Conservation (phyloP, 1,284 basidiomycete species). For the Naganishia sp. region DNA sequence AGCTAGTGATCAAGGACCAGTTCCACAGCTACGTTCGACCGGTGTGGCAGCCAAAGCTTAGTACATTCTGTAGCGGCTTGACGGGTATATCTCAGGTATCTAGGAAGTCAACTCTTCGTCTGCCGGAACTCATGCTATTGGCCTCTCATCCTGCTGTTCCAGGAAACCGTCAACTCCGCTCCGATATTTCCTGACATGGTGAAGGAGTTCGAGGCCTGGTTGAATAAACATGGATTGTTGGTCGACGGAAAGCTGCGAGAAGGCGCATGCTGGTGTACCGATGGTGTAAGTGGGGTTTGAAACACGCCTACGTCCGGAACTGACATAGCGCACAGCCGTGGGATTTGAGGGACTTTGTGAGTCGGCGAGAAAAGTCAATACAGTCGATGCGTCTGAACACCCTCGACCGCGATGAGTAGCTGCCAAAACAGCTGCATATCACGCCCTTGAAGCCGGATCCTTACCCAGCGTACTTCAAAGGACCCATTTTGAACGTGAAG, state of each 20-base stretch:
- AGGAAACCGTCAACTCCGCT: conserved; percentile 77
- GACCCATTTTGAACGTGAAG: conserved; percentile 51
- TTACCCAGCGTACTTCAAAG: conserved; percentile 48
- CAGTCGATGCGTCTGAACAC: neutral
- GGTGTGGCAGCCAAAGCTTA: conserved; percentile 77
- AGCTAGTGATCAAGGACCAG: conserved; percentile 68
- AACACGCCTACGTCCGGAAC: neutral
- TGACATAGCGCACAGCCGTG: conserved; percentile 38
- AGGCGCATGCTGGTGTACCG: conserved; percentile 57
- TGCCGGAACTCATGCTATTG: neutral
- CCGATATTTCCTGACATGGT: conserved; percentile 75
- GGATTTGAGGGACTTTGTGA: conserved; percentile 50
- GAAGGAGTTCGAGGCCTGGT: conserved; percentile 65
- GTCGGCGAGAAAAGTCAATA: conserved; percentile 36
- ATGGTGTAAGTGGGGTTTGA: conserved; percentile 51
- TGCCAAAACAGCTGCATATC: conserved; percentile 53
- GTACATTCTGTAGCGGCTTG: conserved; percentile 78
- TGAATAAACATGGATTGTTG: conserved; percentile 57
- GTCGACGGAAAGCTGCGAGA: conserved; percentile 44
- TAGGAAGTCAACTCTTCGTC: neutral
- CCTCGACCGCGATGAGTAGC: conserved; percentile 34
- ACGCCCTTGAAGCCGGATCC: conserved; percentile 40
- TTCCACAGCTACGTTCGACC: conserved; percentile 88
- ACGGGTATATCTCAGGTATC: conserved; percentile 90
- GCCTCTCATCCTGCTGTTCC: conserved; percentile 25